Percentiles rank a stretch among this genome's conserved stretches.
These are phyloP conservation scores for Colletotrichum sp. DNA, from an alignment of 2,329 filamentous ascomycete genomes.

Conservation along the genomic window DNA sequence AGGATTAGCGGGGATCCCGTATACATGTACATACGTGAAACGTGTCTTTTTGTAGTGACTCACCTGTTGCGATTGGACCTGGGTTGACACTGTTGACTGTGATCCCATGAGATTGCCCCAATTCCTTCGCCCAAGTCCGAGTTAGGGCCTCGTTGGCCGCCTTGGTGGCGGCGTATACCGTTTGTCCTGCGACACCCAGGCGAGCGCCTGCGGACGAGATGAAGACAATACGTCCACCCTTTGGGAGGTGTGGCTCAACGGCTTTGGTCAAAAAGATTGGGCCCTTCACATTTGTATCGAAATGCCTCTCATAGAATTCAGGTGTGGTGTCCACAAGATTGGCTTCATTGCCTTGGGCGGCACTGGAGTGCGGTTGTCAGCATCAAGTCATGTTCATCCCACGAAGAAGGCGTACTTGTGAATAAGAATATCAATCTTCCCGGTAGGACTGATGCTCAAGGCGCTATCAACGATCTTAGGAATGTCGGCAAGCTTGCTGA, in stretches of 20 bases:
- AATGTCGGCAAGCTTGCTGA: slow-evolving; percentile 19
- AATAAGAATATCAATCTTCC: slow-evolving; percentile 29
- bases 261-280: slow-evolving; percentile 35
- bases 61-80: slow-evolving; percentile 28
- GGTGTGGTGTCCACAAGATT: neutral
- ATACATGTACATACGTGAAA: neutral
- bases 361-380: neutral
- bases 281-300: slow-evolving; percentile 1
- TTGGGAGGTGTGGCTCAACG: slow-evolving; percentile 29
- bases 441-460: slow-evolving; percentile 21
- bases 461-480: slow-evolving; percentile 24
- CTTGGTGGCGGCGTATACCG: slow-evolving; percentile 38
- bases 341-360: neutral
- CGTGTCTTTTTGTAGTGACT: neutral
- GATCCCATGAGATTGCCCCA: slow-evolving; percentile 29
- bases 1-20: neutral
- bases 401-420: slow-evolving; percentile 22
- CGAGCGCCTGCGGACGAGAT: slow-evolving; percentile 35
- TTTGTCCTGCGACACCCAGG: slow-evolving; percentile 29
- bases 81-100: slow-evolving; percentile 36
- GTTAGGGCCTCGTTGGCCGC: slow-evolving; percentile 33
- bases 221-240: slow-evolving; percentile 35
- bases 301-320: neutral
- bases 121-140: slow-evolving; percentile 34
- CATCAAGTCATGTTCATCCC: neutral